Evolutionary conservation across 2,329 filamentous ascomycete species (phyloP).

Genomic region (Botrytis cinerea): DNA sequence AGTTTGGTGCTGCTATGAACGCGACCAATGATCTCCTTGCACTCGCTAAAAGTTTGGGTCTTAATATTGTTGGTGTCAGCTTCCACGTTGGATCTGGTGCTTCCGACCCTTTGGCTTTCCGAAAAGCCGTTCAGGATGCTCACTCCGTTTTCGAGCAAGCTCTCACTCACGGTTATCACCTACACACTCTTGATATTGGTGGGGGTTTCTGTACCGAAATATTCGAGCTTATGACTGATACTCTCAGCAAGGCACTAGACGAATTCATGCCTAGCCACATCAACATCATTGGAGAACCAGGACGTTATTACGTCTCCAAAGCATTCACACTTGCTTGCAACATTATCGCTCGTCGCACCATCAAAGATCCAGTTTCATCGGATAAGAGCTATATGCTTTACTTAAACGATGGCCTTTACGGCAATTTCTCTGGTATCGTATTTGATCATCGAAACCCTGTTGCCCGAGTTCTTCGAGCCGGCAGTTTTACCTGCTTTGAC

Average conservation of each 20-base stretch:
- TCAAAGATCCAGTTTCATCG: constrained; percentile 67
- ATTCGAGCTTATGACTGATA: constrained; percentile 85
- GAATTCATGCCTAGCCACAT: constrained; percentile 78
- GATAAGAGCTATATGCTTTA: constrained; percentile 92
- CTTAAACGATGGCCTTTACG: constrained; percentile 95
- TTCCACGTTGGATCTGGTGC: constrained; percentile 98
- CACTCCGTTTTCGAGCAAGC: constrained; percentile 87
- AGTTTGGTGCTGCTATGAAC: constrained; percentile 92
- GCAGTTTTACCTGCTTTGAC: constrained; percentile 60
- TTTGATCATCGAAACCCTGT: constrained; percentile 95
- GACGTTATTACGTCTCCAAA: constrained; percentile 90
- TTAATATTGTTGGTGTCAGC: constrained; percentile 93
- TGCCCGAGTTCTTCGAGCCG: constrained; percentile 74
- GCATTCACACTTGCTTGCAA: constrained; percentile 96
- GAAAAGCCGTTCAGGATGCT: constrained; percentile 88
- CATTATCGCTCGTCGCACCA: constrained; percentile 90
- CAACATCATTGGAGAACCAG: constrained; percentile 91
- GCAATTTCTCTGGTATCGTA: constrained; percentile 99
- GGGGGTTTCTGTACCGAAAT: constrained; percentile 90
- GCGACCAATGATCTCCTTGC: constrained; percentile 74
- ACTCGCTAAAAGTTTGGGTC: constrained; percentile 76
- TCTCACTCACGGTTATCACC: constrained; percentile 69
- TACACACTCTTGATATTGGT: constrained; percentile 90
- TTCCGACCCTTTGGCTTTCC: constrained; percentile 87
- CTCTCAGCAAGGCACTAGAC: constrained; percentile 78